Conservation (phyloP, 1,284 basidiomycete species). For the Cystobasidium pallidum region DNA sequence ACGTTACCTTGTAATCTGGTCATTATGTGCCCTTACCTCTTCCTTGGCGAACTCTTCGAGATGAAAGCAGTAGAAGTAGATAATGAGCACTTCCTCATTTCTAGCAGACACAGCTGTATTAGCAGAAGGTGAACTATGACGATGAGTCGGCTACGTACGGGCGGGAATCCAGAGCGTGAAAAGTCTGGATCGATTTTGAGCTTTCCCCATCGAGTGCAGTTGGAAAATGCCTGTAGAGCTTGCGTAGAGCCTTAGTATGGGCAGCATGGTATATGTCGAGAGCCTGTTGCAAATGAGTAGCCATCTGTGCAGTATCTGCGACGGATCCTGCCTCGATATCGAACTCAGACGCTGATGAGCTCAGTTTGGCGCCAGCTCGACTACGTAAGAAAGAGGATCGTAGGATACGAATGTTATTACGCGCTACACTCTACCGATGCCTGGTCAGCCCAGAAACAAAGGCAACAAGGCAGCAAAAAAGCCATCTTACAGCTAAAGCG, state of each 20-base stretch:
- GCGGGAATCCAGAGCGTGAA: conserved; percentile 11
- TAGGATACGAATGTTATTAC: conserved; percentile 67
- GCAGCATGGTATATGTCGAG: conserved; percentile 68
- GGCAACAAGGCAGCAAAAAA: background rate
- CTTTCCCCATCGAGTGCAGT: background rate
- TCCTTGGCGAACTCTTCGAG: conserved; percentile 87
- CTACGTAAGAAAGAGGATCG: conserved; percentile 66
- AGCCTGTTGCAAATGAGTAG: conserved; percentile 69
- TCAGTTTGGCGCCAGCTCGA: conserved; percentile 44
- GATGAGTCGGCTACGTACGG: conserved; percentile 7
- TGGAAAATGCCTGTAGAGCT: conserved; percentile 43
- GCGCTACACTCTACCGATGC: conserved; percentile 20
- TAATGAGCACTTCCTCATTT: conserved; percentile 70
- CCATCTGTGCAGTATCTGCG: conserved; percentile 67
- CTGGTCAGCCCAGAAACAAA: background rate
- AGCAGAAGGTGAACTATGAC: background rate
- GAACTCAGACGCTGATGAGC: background rate
- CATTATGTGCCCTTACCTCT: conserved; percentile 61
- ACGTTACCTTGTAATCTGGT: background rate
- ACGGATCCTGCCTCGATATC: conserved; percentile 39
- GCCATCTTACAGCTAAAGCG: conserved; percentile 68
- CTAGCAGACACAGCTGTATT: background rate
- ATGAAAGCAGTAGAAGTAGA: conserved; percentile 93
- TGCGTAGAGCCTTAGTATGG: conserved; percentile 39
- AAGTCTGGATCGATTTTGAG: conserved; percentile 11